Conservation (phyloP, 352 stramenopile species). For the Elongisporangium anandrum region DNA sequence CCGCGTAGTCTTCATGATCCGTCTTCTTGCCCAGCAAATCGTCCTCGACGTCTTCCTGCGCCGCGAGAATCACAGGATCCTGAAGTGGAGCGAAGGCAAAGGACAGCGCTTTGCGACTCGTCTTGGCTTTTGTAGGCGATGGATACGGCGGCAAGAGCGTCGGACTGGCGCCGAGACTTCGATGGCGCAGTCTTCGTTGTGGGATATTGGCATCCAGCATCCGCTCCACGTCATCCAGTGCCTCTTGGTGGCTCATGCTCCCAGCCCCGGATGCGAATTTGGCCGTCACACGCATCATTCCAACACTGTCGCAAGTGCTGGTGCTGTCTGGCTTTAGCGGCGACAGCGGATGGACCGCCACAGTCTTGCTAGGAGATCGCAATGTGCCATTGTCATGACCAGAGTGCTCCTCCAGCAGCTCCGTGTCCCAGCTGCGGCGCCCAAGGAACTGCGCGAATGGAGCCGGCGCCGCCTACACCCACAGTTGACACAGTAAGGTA, state of each 20-base stretch:
- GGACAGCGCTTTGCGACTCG: background rate
- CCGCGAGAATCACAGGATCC: constrained; percentile 26
- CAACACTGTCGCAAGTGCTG: constrained; percentile 3
- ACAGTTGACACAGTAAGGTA: background rate
- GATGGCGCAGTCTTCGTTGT: constrained; percentile 10
- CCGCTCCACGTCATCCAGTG: constrained; percentile 43
- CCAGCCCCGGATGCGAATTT: constrained; percentile 3
- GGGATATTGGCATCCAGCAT: constrained; percentile 37
- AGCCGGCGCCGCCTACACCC: background rate
- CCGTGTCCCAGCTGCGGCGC: constrained; percentile 53
- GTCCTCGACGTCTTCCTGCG: constrained; percentile 14
- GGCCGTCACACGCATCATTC: constrained; percentile 1
- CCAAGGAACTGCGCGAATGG: constrained; percentile 25
- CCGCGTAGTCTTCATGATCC: background rate
- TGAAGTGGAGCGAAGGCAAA: constrained; percentile 45
- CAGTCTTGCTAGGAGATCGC: background rate
- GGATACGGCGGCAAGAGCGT: constrained; percentile 3
- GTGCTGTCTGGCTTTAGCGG: constrained; percentile 1
- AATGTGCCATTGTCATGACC: constrained; percentile 1
- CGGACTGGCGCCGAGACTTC: constrained; percentile 14
- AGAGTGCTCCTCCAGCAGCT: constrained; percentile 26
- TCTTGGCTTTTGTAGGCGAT: constrained; percentile 1
- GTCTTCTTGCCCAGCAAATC: constrained; percentile 6
- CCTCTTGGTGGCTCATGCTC: constrained; percentile 32
- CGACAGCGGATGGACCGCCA: background rate